Conservation (phyloP, 2,329 filamentous ascomycete genomes). For the Neofusicoccum sp. region DNA sequence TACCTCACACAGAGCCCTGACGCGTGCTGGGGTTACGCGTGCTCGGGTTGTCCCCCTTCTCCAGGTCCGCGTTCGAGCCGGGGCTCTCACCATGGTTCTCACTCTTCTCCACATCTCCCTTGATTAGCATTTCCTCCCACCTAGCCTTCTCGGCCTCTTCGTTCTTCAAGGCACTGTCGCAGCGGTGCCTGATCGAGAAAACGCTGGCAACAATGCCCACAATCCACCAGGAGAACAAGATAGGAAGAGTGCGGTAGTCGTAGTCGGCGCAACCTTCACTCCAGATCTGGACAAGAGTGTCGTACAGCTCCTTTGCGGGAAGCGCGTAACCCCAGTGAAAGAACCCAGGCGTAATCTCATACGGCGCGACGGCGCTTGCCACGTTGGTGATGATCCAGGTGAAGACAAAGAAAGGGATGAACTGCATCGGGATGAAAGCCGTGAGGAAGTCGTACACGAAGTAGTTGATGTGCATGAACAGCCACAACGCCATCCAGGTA, state of each 20-base stretch:
- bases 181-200: constrained; percentile 1
- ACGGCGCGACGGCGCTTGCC: constrained; percentile 40
- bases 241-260: constrained; percentile 41
- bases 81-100: neutral
- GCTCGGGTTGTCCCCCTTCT: neutral
- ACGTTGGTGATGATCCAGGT: constrained; percentile 45
- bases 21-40: neutral
- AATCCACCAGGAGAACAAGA: constrained; percentile 44
- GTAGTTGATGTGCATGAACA: constrained; percentile 45
- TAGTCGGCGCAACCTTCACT: constrained; percentile 42
- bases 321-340: constrained; percentile 39
- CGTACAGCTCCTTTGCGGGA: constrained; percentile 41
- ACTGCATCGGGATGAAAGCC: constrained; percentile 37
- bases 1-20: neutral
- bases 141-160: neutral
- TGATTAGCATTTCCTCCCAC: constrained; percentile 14
- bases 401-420: constrained; percentile 44
- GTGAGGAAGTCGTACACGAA: constrained; percentile 42
- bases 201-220: constrained; percentile 13
- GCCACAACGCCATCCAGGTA: constrained; percentile 43
- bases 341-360: constrained; percentile 40
- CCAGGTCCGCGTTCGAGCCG: neutral
- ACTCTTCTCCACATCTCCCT: neutral
- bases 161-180: neutral
- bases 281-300: constrained; percentile 42